Evolutionary conservation across 768 basidiomycete genomes (phyloP).

Genomic region (Cytidiella melzeri): DNA sequence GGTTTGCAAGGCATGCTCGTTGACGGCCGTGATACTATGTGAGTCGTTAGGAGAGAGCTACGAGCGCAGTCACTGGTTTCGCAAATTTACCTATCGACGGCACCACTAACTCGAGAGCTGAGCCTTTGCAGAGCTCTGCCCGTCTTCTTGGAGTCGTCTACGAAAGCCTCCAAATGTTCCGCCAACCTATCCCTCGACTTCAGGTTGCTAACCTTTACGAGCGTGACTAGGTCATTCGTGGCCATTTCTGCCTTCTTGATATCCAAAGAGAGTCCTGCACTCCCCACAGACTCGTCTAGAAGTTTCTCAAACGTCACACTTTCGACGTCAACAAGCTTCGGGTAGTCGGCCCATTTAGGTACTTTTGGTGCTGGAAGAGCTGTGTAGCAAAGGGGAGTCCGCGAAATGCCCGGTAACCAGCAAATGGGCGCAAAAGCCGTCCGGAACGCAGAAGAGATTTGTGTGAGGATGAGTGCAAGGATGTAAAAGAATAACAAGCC

Average conservation of each 20-base stretch:
- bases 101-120: conserved; percentile 61
- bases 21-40: conserved; percentile 63
- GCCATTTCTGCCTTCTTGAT: conserved; percentile 78
- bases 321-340: conserved; percentile 53
- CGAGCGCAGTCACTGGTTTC: no score
- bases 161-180: conserved; percentile 45
- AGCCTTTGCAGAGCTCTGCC: conserved; percentile 57
- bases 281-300: conserved; percentile 51
- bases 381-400: conserved; percentile 36
- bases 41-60: background rate
- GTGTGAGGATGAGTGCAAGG: conserved; percentile 38
- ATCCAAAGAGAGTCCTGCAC: conserved; percentile 55
- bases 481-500: conserved; percentile 47
- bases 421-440: conserved; percentile 53
- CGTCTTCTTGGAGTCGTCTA: conserved; percentile 53
- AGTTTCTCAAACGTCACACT: conserved; percentile 58
- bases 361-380: conserved; percentile 9
- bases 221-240: conserved; percentile 55
- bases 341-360: conserved; percentile 54
- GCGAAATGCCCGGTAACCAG: conserved; percentile 52
- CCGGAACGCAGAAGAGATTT: conserved; percentile 38
- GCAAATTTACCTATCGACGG: conserved; percentile 66
- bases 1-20: conserved; percentile 58
- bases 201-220: conserved; percentile 60
- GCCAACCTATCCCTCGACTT: conserved; percentile 53